Evolutionary conservation across 805 yeast species (phyloP), one percentile per base, ranked within the genome.

Genomic region (Novakomyces olei): DNA sequence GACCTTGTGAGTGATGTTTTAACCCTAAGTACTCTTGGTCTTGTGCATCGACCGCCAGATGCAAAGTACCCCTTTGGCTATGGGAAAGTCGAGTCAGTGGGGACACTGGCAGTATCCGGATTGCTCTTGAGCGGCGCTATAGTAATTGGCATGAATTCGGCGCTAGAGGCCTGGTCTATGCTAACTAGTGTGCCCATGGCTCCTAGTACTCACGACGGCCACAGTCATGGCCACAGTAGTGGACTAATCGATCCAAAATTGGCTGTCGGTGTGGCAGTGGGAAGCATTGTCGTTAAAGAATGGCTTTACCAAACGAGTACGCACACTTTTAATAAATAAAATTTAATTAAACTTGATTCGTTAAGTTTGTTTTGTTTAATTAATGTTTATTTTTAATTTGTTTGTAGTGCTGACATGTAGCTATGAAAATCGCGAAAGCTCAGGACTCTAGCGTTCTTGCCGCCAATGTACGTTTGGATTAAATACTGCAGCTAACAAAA

Each of bases 191-290:
- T 65, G 42, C 81, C 75, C 33, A 48, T 63, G 15, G 48, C 68
- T 28, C 57, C 67, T 25, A 51, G 64, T 22, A 65, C 60, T 15
- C 36, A 42, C 15, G 71, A 67, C 44, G 59, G 66, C 14, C 79
- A 70, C 24, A 19, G 28, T 15, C 79, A 71, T 47, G 43, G 54
- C 10, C 71, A 65, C 37, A 35, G 53, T 2, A 49, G 41, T 34
- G 43, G 37, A 29, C 65, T 58, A 26, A 57, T 63, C 0, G 67
- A 78, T 0, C 67, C 80, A 45, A 67, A 88, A 41, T 81, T 80
- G 49, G 98, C 98, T 2, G 95, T 94, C 2, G 81, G 93, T 92
- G 63, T 88, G 29, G 98, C 98, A 0, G 70, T 75, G 36, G 94
- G 72, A 1, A 79, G 94, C 1, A 79, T 88, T 37, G 67, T 63